Percentiles rank a stretch among this genome's conserved stretches.
phyloP scores from a whole-genome alignment of 2,329 filamentous ascomycete genomes.

The Gyromitra esculenta region DNA sequence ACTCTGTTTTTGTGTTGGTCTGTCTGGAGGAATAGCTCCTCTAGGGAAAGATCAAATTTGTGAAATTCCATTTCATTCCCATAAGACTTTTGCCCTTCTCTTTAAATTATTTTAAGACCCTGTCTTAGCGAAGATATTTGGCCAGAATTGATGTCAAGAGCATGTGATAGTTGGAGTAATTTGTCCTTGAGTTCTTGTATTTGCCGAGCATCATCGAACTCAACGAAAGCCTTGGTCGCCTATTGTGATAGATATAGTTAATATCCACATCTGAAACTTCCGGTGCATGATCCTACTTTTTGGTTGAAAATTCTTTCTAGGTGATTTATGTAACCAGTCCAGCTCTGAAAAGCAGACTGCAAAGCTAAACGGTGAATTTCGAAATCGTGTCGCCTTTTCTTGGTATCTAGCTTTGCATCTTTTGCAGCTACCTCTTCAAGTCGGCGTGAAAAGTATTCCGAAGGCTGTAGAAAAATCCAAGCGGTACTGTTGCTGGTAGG shows the following conservation, averaged over 20 bases:
- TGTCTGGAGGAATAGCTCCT: conserved; percentile 16
- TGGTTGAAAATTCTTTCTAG: conserved; percentile 29
- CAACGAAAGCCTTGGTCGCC: conserved; percentile 30
- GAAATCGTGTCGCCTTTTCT: conserved; percentile 9
- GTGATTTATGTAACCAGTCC: conserved; percentile 32
- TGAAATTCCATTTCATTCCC: background rate
- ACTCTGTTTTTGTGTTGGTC: conserved; percentile 29
- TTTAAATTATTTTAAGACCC: background rate
- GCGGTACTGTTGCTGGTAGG: conserved; percentile 7
- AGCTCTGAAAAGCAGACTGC: conserved; percentile 17
- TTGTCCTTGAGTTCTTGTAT: conserved; percentile 36
- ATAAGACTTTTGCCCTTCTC: background rate
- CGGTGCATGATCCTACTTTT: conserved; percentile 2
- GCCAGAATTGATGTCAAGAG: conserved; percentile 27
- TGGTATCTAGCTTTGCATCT: background rate
- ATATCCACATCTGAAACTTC: background rate
- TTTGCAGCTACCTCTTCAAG: conserved; percentile 7
- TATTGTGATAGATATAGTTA: conserved; percentile 1
- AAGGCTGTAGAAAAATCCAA: conserved; percentile 40
- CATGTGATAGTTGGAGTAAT: conserved; percentile 11
- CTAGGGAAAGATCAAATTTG: conserved; percentile 16
- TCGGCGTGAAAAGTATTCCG: background rate
- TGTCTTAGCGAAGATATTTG: conserved; percentile 13
- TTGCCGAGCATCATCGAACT: conserved; percentile 30
- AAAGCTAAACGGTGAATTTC: conserved; percentile 20